phyloP scores from a whole-genome alignment of 352 stramenopile genomes.

The Plasmopara viticola region DNA sequence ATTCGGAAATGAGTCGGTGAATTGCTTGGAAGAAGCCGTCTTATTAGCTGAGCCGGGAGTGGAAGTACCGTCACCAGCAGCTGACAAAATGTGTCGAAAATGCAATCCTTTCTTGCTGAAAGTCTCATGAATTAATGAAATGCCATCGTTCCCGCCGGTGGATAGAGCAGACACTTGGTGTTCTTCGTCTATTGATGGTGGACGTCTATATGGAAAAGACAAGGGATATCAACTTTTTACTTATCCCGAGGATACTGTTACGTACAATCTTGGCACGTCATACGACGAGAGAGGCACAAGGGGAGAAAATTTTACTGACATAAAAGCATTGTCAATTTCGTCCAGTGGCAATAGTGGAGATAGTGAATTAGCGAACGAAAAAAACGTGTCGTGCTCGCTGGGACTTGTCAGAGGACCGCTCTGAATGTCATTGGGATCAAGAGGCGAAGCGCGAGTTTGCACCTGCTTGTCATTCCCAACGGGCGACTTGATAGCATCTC shows the following conservation, averaged over 20 bases:
- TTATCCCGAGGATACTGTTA: background rate
- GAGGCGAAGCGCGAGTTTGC: conserved; percentile 9
- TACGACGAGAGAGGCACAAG: conserved; percentile 39
- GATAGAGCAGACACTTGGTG: conserved; percentile 2
- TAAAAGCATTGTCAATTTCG: conserved; percentile 56
- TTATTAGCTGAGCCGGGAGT: conserved; percentile 28
- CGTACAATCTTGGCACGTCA: conserved; percentile 67
- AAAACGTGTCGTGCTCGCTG: conserved; percentile 70
- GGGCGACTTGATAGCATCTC: conserved; percentile 9
- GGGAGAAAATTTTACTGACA: conserved; percentile 56
- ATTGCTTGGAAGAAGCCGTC: conserved; percentile 15
- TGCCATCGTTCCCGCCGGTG: background rate
- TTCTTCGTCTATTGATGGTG: conserved; percentile 45
- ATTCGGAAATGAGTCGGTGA: conserved; percentile 64
- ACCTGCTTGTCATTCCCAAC: background rate
- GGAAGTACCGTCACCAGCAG: conserved; percentile 22
- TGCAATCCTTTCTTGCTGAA: background rate
- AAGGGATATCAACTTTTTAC: background rate
- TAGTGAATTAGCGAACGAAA: conserved; percentile 72
- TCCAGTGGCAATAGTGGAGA: conserved; percentile 54
- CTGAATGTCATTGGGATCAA: conserved; percentile 28
- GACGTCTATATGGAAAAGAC: conserved; percentile 31
- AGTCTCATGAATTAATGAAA: background rate
- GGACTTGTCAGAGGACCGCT: conserved; percentile 27
- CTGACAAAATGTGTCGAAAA: conserved; percentile 5